These are phyloP conservation scores for Xylariaceae sp. DNA, from an alignment of 2,329 filamentous ascomycete genomes.

Conservation along the genomic window DNA sequence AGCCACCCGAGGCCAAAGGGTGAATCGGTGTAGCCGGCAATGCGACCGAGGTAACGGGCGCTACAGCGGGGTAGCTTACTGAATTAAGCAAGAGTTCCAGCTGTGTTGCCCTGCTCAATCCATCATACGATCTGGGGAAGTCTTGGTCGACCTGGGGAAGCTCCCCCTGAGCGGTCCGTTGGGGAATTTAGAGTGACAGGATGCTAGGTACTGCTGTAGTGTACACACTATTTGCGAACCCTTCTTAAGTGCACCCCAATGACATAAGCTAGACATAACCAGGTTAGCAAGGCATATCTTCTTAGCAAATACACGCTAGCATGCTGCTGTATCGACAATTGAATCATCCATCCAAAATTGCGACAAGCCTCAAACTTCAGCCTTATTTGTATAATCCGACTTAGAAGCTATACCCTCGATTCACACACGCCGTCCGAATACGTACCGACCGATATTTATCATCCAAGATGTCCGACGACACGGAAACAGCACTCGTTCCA, in stretches of 20 bases:
- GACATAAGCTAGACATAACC: neutral
- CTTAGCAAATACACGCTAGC: neutral
- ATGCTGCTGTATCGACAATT: too few species aligned
- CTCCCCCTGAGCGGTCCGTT: neutral
- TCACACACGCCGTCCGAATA: too few species aligned
- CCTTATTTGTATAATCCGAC: slow-evolving; percentile 4
- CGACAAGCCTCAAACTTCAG: slow-evolving; percentile 9
- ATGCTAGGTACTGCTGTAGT: neutral
- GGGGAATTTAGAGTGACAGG: too few species aligned
- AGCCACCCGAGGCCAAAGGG: slow-evolving; percentile 12
- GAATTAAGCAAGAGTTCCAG: slow-evolving; percentile 3
- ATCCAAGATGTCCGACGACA: slow-evolving; percentile 28
- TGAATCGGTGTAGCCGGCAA: slow-evolving; percentile 6
- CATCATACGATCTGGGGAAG: slow-evolving; percentile 13
- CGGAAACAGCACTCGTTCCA: slow-evolving; percentile 26
- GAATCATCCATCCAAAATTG: too few species aligned
- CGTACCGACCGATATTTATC: slow-evolving; percentile 1
- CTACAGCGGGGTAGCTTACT: slow-evolving; percentile 16
- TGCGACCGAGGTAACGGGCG: slow-evolving; percentile 20
- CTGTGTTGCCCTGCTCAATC: slow-evolving; percentile 1
- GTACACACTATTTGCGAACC: neutral
- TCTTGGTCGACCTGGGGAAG: slow-evolving; percentile 1
- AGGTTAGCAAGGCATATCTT: neutral
- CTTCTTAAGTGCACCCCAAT: neutral
- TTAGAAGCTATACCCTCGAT: neutral